phyloP scores from a whole-genome alignment of 371 early-diverging fungal species.

The Mortierella sp. region DNA sequence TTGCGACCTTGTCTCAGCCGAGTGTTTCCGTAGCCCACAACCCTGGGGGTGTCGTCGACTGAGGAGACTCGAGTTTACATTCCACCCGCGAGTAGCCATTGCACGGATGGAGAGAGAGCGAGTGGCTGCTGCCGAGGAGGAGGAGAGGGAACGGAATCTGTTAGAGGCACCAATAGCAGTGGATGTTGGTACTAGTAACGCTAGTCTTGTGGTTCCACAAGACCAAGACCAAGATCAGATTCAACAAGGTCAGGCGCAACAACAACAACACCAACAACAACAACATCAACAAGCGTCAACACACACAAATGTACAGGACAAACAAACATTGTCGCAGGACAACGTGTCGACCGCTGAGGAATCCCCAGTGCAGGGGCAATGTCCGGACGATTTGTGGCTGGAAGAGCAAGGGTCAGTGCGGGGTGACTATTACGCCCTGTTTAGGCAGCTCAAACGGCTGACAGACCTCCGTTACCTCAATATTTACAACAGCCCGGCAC shows the following conservation, averaged over 20 bases:
- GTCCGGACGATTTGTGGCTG: neutral
- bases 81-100: conserved; percentile 38
- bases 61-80: conserved; percentile 43
- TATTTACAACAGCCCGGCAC: conserved; percentile 45
- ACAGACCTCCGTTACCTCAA: conserved; percentile 25
- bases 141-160: neutral
- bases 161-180: neutral
- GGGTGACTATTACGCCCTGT: conserved; percentile 45
- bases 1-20: conserved; percentile 47
- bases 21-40: conserved; percentile 24
- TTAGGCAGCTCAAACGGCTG: conserved; percentile 36
- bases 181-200: neutral
- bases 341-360: neutral
- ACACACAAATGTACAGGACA: neutral
- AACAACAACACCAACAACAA: conserved; percentile 10
- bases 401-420: conserved; percentile 26
- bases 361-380: neutral
- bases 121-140: neutral
- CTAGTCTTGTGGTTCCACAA: neutral
- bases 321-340: neutral
- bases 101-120: neutral
- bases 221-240: conserved; percentile 7
- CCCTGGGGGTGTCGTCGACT: conserved; percentile 39
- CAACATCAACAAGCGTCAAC: neutral
- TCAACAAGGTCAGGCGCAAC: conserved; percentile 13